Evolutionary conservation across 345 rosid species (phyloP), one percentile per base, ranked within the genome.

Genomic region (Gossypium mustelinum): DNA sequence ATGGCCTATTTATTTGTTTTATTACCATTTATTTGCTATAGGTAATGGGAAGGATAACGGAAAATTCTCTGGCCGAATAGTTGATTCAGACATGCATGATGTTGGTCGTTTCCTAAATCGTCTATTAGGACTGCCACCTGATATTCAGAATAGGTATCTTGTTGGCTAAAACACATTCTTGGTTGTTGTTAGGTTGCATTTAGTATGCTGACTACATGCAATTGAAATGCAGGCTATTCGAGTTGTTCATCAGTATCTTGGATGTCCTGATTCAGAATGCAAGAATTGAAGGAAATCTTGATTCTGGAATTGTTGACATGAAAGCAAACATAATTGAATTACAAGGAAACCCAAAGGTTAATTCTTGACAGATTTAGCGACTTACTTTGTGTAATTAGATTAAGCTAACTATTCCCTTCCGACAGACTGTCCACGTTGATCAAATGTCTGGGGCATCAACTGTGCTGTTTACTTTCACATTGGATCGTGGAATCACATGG

Each of bases 81-180:
- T 92, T 85, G 98, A 94, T 86, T 92, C 98, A 18, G 98, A 94
- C 80, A 94, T 94, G 98, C 97, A 92, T 72, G 98, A 94, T 76
- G 94, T 91, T 81, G 98, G 98, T 18, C 89, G 98, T 80, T 94
- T 92, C 79, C 87, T 94, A 60, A 94, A 94, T 85, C 91, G 99
- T 34, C 93, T 95, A 75, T 82, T 93, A 66, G 98, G 98, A 71
- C 86, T 95, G 82, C 97, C 99, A 68, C 96, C 99, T 67, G 98
- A 93, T 61, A 92, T 95, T 80, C 99, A 95, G 76, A 95, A 95
- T 83, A 89, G 98, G 98, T 92, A 25, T 13, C 52, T 82, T 54
- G 79, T 67, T 66, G 54, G 43, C 77, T 14, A 75, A 65, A 61
- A 70, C 18, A 73, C 43, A 58, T 65, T 70, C 70, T 68, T 25